Conservation (phyloP, 768 basidiomycete species). For the Boletus sp. region DNA sequence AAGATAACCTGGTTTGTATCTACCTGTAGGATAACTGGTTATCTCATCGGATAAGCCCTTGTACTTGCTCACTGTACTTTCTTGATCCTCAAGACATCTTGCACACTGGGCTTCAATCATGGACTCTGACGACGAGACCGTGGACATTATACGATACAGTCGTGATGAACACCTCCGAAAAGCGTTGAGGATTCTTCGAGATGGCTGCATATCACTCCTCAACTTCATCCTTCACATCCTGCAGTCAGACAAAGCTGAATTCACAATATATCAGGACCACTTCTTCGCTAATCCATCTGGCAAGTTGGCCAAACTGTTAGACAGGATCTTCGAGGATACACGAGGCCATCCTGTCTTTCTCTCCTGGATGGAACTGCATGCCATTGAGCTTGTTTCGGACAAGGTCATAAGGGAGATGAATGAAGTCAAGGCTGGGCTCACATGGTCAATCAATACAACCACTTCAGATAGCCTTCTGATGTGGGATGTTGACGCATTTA, state of each 20-base stretch:
- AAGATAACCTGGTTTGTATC: too few species aligned
- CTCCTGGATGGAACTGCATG: neutral
- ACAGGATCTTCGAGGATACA: neutral
- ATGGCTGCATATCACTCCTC: neutral
- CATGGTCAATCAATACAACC: too few species aligned
- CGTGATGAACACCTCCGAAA: neutral
- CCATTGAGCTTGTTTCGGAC: neutral
- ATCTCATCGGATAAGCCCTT: too few species aligned
- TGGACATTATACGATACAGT: neutral
- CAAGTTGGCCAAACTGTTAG: neutral
- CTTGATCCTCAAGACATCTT: too few species aligned
- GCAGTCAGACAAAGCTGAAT: neutral
- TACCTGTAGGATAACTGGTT: too few species aligned
- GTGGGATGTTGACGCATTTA: too few species aligned
- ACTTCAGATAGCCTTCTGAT: too few species aligned
- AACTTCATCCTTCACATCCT: constrained; percentile 2
- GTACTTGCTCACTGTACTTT: neutral
- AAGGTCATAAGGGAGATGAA: neutral
- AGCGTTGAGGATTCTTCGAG: neutral
- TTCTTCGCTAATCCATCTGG: constrained; percentile 1
- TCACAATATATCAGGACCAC: neutral
- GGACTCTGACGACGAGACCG: neutral
- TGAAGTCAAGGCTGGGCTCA: neutral
- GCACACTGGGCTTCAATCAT: neutral
- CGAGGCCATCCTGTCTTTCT: neutral